A percentile compares a stretch with the other conserved stretches of the same genome.
Conservation (phyloP, 257 asterid species). For the Leptodermis oblonga region DNA sequence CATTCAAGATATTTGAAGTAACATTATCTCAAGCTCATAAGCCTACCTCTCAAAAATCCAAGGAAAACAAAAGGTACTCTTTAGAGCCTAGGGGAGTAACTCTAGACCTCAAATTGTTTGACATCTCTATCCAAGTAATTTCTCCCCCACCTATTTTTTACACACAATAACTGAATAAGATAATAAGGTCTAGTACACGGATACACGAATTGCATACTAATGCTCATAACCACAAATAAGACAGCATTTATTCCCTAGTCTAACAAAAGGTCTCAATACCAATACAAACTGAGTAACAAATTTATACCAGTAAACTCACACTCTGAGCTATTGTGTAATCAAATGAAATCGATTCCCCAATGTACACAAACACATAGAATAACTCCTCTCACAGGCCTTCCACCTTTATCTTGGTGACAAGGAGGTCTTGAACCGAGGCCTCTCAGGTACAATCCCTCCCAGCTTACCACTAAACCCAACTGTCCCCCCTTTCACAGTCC, state of each 20-base stretch:
- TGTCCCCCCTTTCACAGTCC: background rate
- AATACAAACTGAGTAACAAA: background rate
- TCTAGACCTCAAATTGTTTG: background rate
- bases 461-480: too few species aligned
- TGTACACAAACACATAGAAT: too few species aligned
- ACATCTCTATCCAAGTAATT: too few species aligned
- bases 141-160: background rate
- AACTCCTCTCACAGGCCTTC: too few species aligned
- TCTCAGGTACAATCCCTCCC: too few species aligned
- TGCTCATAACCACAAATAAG: background rate
- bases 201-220: background rate
- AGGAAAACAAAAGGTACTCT: background rate
- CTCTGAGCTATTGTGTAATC: too few species aligned
- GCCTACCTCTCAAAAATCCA: background rate
- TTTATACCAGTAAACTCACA: background rate
- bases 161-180: background rate
- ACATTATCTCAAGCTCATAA: background rate
- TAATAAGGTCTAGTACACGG: background rate
- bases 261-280: background rate
- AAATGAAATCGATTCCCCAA: background rate
- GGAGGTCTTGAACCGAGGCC: too few species aligned
- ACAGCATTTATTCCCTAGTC: background rate
- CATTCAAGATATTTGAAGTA: background rate
- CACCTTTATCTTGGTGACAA: too few species aligned
- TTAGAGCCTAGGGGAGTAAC: background rate